Percentiles rank a stretch among this genome's conserved stretches.
phyloP scores from a whole-genome alignment of 352 stramenopile species.

The Phytopythium montanum region DNA sequence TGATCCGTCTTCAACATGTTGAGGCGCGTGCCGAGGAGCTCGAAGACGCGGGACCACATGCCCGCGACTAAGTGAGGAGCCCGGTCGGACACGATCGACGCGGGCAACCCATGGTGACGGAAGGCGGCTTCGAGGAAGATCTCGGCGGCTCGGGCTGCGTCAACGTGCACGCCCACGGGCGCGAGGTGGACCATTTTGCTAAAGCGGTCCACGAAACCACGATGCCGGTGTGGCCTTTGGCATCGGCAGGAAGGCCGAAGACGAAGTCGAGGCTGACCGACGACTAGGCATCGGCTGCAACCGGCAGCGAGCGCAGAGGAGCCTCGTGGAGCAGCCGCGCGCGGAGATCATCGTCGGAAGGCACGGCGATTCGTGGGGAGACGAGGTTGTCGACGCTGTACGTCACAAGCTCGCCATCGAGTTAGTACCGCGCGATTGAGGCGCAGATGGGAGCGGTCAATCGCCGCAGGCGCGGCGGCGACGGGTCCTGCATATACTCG shows the following conservation, averaged over 20 bases:
- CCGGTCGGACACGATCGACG: slow-evolving; percentile 53
- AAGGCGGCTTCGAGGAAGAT: slow-evolving; percentile 27
- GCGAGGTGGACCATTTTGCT: slow-evolving; percentile 27
- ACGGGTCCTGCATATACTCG: no score
- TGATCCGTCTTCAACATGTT: no score
- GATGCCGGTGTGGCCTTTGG: slow-evolving; percentile 10
- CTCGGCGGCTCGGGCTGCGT: slow-evolving; percentile 10
- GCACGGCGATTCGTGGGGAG: slow-evolving; percentile 8
- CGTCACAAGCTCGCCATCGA: slow-evolving; percentile 8
- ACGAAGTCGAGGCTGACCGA: slow-evolving; percentile 23
- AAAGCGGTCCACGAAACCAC: slow-evolving; percentile 26
- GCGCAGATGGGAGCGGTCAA: no score
- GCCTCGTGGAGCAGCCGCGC: slow-evolving; percentile 15
- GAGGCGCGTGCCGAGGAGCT: no score
- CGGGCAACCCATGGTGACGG: slow-evolving; percentile 14
- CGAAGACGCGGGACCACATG: no score
- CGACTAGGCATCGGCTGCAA: slow-evolving; percentile 7
- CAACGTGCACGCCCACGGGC: slow-evolving; percentile 4
- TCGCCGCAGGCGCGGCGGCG: no score
- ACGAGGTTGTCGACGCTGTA: slow-evolving; percentile 8
- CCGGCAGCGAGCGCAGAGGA: slow-evolving; percentile 4
- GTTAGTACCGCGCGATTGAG: no score
- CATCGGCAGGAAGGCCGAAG: slow-evolving; percentile 15
- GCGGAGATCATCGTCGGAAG: slow-evolving; percentile 9
- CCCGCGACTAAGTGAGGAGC: no score